phyloP scores from a whole-genome alignment of 768 basidiomycete species.

The Pleurotus pulmonarius region DNA sequence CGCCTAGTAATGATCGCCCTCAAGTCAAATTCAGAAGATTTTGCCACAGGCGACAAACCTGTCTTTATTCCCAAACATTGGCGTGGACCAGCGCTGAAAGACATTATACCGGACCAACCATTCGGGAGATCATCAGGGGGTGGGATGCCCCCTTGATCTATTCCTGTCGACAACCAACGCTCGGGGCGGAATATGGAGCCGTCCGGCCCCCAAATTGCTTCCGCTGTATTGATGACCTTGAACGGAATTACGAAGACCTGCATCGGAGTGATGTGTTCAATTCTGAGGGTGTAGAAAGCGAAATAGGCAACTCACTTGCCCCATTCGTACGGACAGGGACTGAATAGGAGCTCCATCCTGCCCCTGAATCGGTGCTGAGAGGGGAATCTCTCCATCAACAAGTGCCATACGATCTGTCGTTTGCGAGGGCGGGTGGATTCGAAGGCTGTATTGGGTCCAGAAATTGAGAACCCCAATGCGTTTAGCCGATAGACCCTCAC shows the following conservation, averaged over 20 bases:
- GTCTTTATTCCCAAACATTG: slow-evolving; percentile 37
- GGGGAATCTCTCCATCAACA: slow-evolving; percentile 38
- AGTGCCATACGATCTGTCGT: slow-evolving; percentile 37
- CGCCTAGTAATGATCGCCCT: slow-evolving; percentile 14
- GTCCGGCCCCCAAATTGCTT: slow-evolving; percentile 32
- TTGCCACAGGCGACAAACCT: slow-evolving; percentile 15
- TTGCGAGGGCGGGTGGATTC: slow-evolving; percentile 35
- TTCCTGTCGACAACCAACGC: slow-evolving; percentile 25
- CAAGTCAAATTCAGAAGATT: not conserved
- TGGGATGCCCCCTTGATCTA: slow-evolving; percentile 24
- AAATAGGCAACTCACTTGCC: slow-evolving; percentile 26
- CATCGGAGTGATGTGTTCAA: not conserved
- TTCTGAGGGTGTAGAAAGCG: not conserved
- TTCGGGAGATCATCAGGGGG: slow-evolving; percentile 22
- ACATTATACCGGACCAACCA: slow-evolving; percentile 32
- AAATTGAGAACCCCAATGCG: not conserved
- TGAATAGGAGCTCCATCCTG: slow-evolving; percentile 20
- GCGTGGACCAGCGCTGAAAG: slow-evolving; percentile 40
- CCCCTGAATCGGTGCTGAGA: slow-evolving; percentile 26
- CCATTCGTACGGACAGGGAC: slow-evolving; percentile 27
- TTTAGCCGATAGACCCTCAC: slow-evolving; percentile 12
- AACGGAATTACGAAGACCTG: slow-evolving; percentile 32
- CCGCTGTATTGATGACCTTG: slow-evolving; percentile 26
- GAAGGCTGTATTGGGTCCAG: slow-evolving; percentile 21
- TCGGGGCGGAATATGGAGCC: slow-evolving; percentile 32